Percentiles rank a stretch among this genome's conserved stretches.
These are phyloP conservation scores for Polytrichum commune DNA, from an alignment of 225 moss, liverwort and hornwort species.

Conservation along the genomic window DNA sequence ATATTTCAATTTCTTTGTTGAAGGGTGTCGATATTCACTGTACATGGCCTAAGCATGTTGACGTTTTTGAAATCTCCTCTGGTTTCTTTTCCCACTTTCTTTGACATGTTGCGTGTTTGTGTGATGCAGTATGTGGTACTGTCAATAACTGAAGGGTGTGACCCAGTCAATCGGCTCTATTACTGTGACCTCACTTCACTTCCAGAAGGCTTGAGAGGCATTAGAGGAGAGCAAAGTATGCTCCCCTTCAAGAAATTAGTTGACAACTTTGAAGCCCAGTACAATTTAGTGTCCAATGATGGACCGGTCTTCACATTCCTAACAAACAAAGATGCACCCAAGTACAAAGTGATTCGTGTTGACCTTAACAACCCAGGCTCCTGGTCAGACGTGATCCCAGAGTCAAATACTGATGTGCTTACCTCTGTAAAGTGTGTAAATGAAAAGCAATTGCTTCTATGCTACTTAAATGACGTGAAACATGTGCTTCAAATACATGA, in stretches of 20 bases:
- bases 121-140: constrained; percentile 70
- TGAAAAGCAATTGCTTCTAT: constrained; percentile 59
- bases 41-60: too few species aligned
- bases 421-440: constrained; percentile 68
- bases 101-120: background rate
- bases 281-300: constrained; percentile 70
- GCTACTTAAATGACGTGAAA: constrained; percentile 82
- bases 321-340: constrained; percentile 77
- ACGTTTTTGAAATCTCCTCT: background rate
- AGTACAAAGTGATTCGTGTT: constrained; percentile 73
- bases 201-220: constrained; percentile 44
- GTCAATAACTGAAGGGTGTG: constrained; percentile 72
- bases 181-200: constrained; percentile 68
- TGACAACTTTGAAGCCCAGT: constrained; percentile 83
- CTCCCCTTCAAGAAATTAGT: constrained; percentile 66
- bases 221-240: constrained; percentile 30
- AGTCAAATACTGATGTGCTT: constrained; percentile 73
- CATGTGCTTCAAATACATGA: constrained; percentile 74
- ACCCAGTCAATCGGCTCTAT: constrained; percentile 78
- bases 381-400: constrained; percentile 76
- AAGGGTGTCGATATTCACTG: too few species aligned
- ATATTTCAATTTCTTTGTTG: too few species aligned
- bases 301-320: constrained; percentile 70
- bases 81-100: too few species aligned
- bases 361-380: constrained; percentile 55